Percentiles rank a stretch among this genome's conserved stretches.
phyloP scores from a whole-genome alignment of 495 filamentous ascomycete species.

The Xeromyces bisporus region DNA sequence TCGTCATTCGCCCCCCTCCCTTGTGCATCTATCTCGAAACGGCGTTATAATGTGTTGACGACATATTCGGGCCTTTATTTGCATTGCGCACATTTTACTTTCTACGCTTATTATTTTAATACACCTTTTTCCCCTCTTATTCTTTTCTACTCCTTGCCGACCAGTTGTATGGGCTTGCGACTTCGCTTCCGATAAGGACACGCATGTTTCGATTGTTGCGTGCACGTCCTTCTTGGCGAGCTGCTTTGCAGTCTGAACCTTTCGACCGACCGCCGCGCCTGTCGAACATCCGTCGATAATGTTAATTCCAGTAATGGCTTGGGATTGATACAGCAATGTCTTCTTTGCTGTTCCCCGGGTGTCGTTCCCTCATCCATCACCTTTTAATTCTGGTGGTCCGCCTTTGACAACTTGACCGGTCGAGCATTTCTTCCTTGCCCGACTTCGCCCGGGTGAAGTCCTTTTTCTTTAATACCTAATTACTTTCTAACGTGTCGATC shows the following conservation, averaged over 20 bases:
- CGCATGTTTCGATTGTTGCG: constrained; percentile 2
- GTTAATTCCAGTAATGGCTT: constrained; percentile 21
- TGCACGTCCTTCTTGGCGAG: constrained; percentile 1
- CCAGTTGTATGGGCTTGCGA: not conserved
- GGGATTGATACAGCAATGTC: constrained; percentile 3
- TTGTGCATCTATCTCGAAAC: constrained; percentile 16
- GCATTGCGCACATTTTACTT: constrained; percentile 30
- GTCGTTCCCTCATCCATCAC: too few relatives aligned
- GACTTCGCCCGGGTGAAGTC: too few relatives aligned
- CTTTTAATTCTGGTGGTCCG: too few relatives aligned
- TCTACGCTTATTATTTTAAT: constrained; percentile 29
- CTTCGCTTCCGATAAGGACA: not conserved
- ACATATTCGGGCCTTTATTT: constrained; percentile 25
- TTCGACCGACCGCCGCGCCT: not conserved
- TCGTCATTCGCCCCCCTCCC: constrained; percentile 4
- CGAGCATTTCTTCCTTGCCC: constrained; percentile 16
- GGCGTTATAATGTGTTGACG: constrained; percentile 25
- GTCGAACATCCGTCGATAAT: constrained; percentile 25
- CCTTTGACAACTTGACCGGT: constrained; percentile 22
- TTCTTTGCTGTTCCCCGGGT: constrained; percentile 3
- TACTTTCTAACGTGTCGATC: constrained; percentile 35
- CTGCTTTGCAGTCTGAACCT: not conserved
- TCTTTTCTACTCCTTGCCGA: not conserved
- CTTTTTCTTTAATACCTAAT: too few relatives aligned
- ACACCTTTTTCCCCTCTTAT: constrained; percentile 1